phyloP scores from a whole-genome alignment of 2,329 filamentous ascomycete genomes.

The Aspergillus niger region DNA sequence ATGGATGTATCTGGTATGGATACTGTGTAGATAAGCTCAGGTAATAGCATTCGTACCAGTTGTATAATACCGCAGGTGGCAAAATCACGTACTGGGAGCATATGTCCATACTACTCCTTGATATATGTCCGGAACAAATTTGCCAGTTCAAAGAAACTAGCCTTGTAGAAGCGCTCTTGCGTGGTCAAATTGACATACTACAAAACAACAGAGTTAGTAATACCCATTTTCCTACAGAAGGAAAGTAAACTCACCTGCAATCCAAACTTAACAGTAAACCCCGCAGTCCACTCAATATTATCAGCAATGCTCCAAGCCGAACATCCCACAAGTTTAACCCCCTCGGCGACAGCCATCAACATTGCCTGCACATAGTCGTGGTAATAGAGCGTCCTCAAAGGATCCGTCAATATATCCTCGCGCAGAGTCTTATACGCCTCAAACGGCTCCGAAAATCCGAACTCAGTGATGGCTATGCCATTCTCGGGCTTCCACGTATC shows the following conservation, averaged over 20 bases:
- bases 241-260: neutral
- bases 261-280: neutral
- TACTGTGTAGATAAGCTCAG: too few relatives aligned
- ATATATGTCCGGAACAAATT: constrained; percentile 1
- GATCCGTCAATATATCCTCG: neutral
- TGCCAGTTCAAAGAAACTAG: neutral
- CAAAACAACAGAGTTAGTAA: neutral
- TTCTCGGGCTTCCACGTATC: constrained; percentile 1
- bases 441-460: neutral
- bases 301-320: constrained; percentile 1
- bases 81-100: too few relatives aligned
- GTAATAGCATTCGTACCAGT: neutral
- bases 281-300: neutral
- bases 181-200: constrained; percentile 3
- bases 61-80: neutral
- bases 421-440: neutral
- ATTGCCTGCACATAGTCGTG: neutral
- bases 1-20: too few relatives aligned
- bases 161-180: neutral
- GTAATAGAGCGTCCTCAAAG: neutral
- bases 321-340: constrained; percentile 1
- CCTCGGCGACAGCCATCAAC: neutral
- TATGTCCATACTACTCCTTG: neutral
- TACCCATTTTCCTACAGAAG: too few relatives aligned
- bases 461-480: neutral